phyloP scores from a whole-genome alignment of 2,329 filamentous ascomycete genomes.

The Xenoacremonium recifei region DNA sequence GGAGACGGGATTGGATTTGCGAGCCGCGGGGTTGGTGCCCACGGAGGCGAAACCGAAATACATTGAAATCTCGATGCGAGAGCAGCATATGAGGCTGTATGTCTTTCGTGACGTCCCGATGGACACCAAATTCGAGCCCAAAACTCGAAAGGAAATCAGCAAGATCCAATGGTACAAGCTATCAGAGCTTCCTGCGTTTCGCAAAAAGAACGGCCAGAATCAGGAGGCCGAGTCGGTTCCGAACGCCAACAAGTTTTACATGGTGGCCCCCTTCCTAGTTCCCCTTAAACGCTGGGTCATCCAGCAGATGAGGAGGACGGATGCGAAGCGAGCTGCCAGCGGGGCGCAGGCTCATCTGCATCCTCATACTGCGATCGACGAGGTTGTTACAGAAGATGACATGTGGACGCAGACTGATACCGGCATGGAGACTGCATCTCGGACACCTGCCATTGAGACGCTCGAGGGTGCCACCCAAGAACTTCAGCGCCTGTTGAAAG shows the following conservation, averaged over 20 bases:
- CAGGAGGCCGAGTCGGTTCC: conserved; percentile 54
- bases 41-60: conserved; percentile 71
- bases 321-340: conserved; percentile 47
- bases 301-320: conserved; percentile 78
- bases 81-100: conserved; percentile 90
- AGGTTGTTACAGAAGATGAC: conserved; percentile 63
- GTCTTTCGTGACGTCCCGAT: conserved; percentile 87
- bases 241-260: conserved; percentile 90
- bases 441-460: conserved; percentile 42
- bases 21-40: conserved; percentile 71
- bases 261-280: conserved; percentile 90
- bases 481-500: conserved; percentile 54
- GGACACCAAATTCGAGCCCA: conserved; percentile 84
- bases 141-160: conserved; percentile 95
- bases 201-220: conserved; percentile 61
- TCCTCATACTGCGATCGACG: conserved; percentile 45
- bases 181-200: conserved; percentile 80
- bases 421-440: conserved; percentile 25
- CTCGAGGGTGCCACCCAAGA: conserved; percentile 51
- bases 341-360: conserved; percentile 41
- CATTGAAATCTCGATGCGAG: conserved; percentile 85
- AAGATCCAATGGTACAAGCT: conserved; percentile 95
- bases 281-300: conserved; percentile 87
- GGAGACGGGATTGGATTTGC: conserved; percentile 88
- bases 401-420: conserved; percentile 40